Base-by-base conservation (phyloP, 2,329 filamentous ascomycete genomes). In the Scortechinia acanthostroma region DNA sequence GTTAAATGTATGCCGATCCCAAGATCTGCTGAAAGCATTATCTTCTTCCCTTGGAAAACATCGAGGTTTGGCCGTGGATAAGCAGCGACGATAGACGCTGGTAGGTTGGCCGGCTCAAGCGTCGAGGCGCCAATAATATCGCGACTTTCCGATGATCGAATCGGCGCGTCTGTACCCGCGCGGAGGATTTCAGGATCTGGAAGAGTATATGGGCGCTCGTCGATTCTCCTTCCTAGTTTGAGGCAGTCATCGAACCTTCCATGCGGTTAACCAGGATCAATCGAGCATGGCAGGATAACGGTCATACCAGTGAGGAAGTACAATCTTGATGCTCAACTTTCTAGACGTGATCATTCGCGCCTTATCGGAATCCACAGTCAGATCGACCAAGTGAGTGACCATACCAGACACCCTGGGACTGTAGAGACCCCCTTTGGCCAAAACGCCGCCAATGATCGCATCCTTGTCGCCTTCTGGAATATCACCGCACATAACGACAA, bases 241-340 rank as follows among this genome's bases (percentile, higher is more conserved):
- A 98, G 77, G 64, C 93, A 98, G 60, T 96, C 91, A 54, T 97
- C 91, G 58, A 98, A 96, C 90, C 87, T 42, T 21, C 30, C 22
- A 30, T 16, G n/a, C 2, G 3, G 45, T 15, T 44, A 5, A 21
- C 15, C 15, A 3, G 33, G 16, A 10, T 5, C n/a, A 15, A 42
- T 40, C 23, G 28, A 46, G 49, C 6, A 37, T 2, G 16, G 13
- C 43, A 2, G 3, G 17, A 19, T 6, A 40, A 13, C 20, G 17
- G 6, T 13, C 25, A 10, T 67, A 90, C 88, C 93, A 97, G 59
- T 97, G 93, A 28, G 93, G 93, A 44, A 98, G 71, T 16, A 98
- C 88, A 48, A 96, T 85, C 63, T 89, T 91, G 62, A 80, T 80
- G 45, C 80, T 80, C 45, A 88, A 70, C 2, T 75, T 76, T 61